These are phyloP conservation scores for Oryza coarctata DNA, from an alignment of 176 grass and related monocot species.

Conservation along the genomic window DNA sequence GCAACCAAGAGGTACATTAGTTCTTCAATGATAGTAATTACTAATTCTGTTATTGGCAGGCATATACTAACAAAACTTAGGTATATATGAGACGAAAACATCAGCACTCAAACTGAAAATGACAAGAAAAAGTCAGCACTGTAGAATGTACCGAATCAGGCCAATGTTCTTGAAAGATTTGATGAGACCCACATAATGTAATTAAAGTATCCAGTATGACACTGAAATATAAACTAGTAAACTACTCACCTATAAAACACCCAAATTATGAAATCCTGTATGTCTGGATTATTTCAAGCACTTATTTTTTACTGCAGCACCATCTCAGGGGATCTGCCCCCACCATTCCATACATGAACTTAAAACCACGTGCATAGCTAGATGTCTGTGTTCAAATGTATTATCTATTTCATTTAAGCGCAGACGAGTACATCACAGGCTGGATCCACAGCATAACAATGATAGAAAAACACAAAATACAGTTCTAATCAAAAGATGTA, in stretches of 20 bases:
- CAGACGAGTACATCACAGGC: neutral
- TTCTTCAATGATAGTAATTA: neutral
- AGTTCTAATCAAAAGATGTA: neutral
- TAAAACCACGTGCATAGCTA: neutral
- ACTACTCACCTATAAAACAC: neutral
- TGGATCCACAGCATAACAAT: neutral
- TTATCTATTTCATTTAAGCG: neutral
- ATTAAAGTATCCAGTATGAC: neutral
- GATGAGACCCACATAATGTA: conserved; percentile 5
- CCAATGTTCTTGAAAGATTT: neutral
- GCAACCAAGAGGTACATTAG: conserved; percentile 39
- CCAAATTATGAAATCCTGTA: neutral
- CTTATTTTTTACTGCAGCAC: neutral
- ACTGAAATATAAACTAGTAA: neutral
- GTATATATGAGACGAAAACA: neutral
- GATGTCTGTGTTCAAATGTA: neutral
- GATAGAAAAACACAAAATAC: conserved; percentile 18
- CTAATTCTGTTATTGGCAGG: neutral
- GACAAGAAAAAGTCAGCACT: neutral
- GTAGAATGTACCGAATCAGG: conserved; percentile 2
- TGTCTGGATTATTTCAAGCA: neutral
- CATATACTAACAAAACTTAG: neutral
- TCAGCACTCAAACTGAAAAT: neutral
- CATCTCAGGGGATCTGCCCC: neutral
- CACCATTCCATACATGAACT: neutral